Percentiles rank a stretch among this genome's conserved stretches.
These are phyloP conservation scores for Spathaspora boniae DNA, from an alignment of 805 yeast genomes.

Conservation along the genomic window DNA sequence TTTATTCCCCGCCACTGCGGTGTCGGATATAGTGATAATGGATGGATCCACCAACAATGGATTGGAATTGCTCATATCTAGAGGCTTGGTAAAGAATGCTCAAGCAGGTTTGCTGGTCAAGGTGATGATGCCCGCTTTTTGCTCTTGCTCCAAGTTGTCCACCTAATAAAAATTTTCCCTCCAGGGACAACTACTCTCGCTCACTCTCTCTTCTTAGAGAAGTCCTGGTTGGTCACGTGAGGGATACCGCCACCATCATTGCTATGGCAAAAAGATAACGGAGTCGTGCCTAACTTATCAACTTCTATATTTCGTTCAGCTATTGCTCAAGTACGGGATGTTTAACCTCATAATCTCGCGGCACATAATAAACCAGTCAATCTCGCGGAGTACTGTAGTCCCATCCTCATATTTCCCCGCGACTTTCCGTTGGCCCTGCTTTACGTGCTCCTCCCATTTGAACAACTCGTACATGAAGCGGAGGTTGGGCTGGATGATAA, in stretches of 20 bases:
- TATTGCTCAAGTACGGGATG: conserved; percentile 52
- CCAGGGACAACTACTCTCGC: no score
- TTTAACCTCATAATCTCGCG: conserved; percentile 79
- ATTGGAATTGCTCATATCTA: conserved; percentile 10
- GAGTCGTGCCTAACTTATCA: no score
- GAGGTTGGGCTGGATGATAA: conserved; percentile 90
- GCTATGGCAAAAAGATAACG: no score
- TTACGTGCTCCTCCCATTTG: conserved; percentile 41
- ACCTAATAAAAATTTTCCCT: no score
- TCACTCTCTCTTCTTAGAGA: no score
- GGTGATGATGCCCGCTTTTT: no score
- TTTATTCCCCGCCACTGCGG: conserved; percentile 1
- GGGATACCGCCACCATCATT: no score
- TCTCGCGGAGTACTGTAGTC: conserved; percentile 45
- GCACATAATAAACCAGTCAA: conserved; percentile 87
- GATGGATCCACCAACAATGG: conserved; percentile 30
- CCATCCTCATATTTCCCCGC: conserved; percentile 8
- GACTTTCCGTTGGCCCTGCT: conserved; percentile 4
- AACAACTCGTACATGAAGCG: conserved; percentile 88
- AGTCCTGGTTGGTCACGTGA: no score
- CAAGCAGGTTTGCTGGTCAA: neutral
- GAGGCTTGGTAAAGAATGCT: neutral
- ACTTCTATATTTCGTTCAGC: no score
- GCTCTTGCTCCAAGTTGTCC: no score
- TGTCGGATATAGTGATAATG: conserved; percentile 19